Base-by-base conservation (phyloP, 768 basidiomycete genomes). In the Cyclocybe cylindracea region DNA sequence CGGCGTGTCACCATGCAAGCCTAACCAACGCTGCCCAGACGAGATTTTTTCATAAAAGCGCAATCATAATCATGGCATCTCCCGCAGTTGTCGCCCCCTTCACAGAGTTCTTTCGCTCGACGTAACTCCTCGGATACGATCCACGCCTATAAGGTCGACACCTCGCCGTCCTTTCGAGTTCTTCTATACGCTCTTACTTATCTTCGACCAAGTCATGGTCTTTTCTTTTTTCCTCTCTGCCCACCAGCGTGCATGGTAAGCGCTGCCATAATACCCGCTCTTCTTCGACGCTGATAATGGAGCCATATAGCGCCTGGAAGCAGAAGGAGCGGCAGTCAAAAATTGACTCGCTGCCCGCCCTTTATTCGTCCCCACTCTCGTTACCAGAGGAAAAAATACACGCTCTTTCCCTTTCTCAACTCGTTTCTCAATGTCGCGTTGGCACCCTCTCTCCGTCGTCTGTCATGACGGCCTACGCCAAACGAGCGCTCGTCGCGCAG, bases 401-500 rank as follows among this genome's bases (percentile, higher is more conserved):
- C 66, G 65, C 74, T 59, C 76, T 79, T 65, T 70, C 79, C 10
- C 67, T 80, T 43, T 67, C 76, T 9, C 68, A 75, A 56, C 71
- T 80, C 50, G 78, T 79, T 44, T 61, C 67, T 5, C 68, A 73
- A 62, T 80, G 78, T 64, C 70, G 66, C 33, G 61, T 72, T 14
- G 79, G 78, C 16, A 48, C 60, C 5, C 60, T 78, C 24, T 60
- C 75, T 3, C 77, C 78, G 13, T 58, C 70, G 2, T 65, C 70
- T 13, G 66, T 85, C 52, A 67, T 85, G 62, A 63, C 66, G 29
- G 72, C 78, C 0, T 87, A 84, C 63, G 77, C 74, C 24, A 84
- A 85, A 62, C 78, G 77, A 50, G 70, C 80, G 1, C 61, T 87
- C 2, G 64, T 71, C 18, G 82, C 82, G 0, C 83, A 85, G 13